These are phyloP conservation scores for Hanseniaspora pseudoguilliermondii DNA, from an alignment of 805 yeast genomes.

Conservation along the genomic window DNA sequence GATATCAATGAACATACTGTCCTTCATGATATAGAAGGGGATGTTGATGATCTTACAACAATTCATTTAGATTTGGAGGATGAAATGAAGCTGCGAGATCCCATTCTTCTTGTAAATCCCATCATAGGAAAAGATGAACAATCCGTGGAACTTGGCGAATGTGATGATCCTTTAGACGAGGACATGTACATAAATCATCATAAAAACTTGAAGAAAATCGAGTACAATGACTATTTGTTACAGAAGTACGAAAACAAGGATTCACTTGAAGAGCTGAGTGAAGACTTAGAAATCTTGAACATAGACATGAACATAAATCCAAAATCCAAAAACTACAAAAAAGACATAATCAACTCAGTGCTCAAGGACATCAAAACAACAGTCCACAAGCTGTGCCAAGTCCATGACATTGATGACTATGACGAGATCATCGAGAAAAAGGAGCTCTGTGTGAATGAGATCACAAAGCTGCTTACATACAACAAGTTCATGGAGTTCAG, in stretches of 20 bases:
- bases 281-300: background rate
- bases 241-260: background rate
- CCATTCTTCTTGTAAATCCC: background rate
- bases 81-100: background rate
- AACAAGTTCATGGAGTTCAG: background rate
- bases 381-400: background rate
- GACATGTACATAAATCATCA: conserved; percentile 1
- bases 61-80: background rate
- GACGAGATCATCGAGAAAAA: background rate
- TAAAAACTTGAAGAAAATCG: background rate
- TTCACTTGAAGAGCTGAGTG: background rate
- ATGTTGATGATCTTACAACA: background rate
- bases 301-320: background rate
- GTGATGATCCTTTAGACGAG: background rate
- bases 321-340: background rate
- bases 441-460: background rate
- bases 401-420: background rate
- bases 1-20: conserved; percentile 17
- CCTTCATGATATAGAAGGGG: background rate
- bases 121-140: background rate
- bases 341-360: background rate
- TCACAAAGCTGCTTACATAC: background rate
- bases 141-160: background rate
- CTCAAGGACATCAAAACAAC: background rate
- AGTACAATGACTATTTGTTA: background rate